Percentiles rank a stretch among this genome's conserved stretches.
These are phyloP conservation scores for Rheum nobile DNA, from an alignment of 148 eudicot species.

Conservation along the genomic window DNA sequence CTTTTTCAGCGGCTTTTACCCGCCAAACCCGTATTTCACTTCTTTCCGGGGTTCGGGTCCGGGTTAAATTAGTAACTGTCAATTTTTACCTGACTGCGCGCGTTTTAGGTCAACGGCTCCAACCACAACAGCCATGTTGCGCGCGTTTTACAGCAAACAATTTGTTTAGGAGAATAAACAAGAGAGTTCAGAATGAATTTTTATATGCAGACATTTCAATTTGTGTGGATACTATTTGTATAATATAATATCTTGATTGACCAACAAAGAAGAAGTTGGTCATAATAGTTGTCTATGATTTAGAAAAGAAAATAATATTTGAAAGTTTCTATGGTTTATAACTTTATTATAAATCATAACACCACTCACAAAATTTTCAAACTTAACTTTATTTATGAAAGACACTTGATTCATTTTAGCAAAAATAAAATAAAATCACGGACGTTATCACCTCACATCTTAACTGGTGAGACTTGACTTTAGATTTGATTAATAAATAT, in stretches of 20 bases:
- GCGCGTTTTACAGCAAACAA: not conserved
- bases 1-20: not conserved
- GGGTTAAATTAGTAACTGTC: not conserved
- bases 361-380: no score
- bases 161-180: not conserved
- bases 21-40: not conserved
- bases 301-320: not conserved
- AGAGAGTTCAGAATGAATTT: no score
- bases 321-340: no score
- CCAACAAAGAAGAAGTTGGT: not conserved
- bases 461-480: no score
- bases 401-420: no score
- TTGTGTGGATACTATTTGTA: not conserved
- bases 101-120: not conserved
- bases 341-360: no score
- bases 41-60: not conserved
- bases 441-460: no score
- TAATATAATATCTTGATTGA: not conserved
- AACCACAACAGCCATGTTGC: not conserved
- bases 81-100: not conserved
- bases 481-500: no score
- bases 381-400: no score
- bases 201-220: no score
- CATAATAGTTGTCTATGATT: not conserved
- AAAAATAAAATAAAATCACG: no score